phyloP scores from a whole-genome alignment of 2,329 filamentous ascomycete genomes.

The Pseudohalonectria lignicola region DNA sequence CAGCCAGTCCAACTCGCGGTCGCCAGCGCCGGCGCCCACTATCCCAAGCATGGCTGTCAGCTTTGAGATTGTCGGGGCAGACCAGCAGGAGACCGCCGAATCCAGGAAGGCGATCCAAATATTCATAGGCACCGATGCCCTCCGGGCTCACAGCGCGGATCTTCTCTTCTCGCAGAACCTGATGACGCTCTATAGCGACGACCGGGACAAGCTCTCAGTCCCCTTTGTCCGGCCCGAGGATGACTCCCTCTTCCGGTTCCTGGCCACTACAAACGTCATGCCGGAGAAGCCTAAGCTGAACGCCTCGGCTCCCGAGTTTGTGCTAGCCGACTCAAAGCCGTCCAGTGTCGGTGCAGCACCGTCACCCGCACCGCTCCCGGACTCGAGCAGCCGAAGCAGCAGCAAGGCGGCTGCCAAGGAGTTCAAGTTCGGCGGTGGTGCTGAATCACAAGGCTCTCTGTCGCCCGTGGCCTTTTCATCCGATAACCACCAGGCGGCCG shows the following conservation, averaged over 20 bases:
- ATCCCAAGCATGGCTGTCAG: slow-evolving; percentile 71
- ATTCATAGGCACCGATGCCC: slow-evolving; percentile 79
- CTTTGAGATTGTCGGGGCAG: slow-evolving; percentile 60
- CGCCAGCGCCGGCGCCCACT: slow-evolving; percentile 60
- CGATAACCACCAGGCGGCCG: slow-evolving; percentile 17
- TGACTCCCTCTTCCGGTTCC: slow-evolving; percentile 65
- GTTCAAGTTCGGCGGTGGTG: slow-evolving; percentile 9
- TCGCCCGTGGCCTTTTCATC: slow-evolving; percentile 24
- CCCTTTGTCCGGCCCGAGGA: slow-evolving; percentile 90
- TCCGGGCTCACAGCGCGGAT: slow-evolving; percentile 80
- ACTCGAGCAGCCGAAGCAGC: slow-evolving; percentile 3
- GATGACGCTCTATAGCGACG: slow-evolving; percentile 77
- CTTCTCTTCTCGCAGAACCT: slow-evolving; percentile 86
- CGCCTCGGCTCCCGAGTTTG: slow-evolving; percentile 32
- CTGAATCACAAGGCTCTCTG: slow-evolving; percentile 16
- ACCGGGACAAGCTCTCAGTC: slow-evolving; percentile 76
- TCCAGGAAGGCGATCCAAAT: slow-evolving; percentile 63
- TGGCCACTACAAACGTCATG: slow-evolving; percentile 51
- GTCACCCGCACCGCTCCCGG: too few species aligned
- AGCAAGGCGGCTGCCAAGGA: slow-evolving; percentile 5
- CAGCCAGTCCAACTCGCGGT: slow-evolving; percentile 61
- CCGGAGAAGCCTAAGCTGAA: slow-evolving; percentile 50
- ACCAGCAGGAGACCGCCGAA: slow-evolving; percentile 35
- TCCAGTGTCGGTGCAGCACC: slow-evolving; percentile 2
- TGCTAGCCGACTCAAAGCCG: slow-evolving; percentile 18